Evolutionary conservation across 768 basidiomycete genomes (phyloP).

Genomic region (Bullera alba): DNA sequence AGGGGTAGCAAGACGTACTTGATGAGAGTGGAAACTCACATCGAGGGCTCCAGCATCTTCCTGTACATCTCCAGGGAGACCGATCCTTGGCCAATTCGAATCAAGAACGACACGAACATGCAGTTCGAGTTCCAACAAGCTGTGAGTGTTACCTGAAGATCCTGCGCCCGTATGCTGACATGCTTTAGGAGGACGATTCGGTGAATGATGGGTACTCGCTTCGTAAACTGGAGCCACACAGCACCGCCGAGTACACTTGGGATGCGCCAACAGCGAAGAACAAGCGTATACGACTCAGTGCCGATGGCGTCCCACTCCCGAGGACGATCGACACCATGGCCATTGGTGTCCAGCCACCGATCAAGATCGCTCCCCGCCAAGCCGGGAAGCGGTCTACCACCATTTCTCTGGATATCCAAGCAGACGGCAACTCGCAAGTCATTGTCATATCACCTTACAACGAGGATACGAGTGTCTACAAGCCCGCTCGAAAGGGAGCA

Average conservation of each 20-base stretch:
- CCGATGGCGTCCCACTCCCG: conserved; percentile 54
- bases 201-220: conserved; percentile 51
- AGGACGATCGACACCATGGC: conserved; percentile 85
- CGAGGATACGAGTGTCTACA: conserved; percentile 78
- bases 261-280: conserved; percentile 77
- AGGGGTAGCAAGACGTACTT: conserved; percentile 51
- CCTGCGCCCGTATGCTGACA: conserved; percentile 3
- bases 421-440: conserved; percentile 75
- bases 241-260: conserved; percentile 74
- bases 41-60: conserved; percentile 84
- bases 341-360: conserved; percentile 84
- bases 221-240: conserved; percentile 53
- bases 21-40: conserved; percentile 66
- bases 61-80: conserved; percentile 62
- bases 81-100: conserved; percentile 77
- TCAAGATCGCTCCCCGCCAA: conserved; percentile 50
- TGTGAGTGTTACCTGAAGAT: conserved; percentile 48
- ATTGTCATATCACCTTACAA: conserved; percentile 81
- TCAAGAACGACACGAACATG: conserved; percentile 82
- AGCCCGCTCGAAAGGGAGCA: conserved; percentile 56
- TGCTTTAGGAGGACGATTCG: conserved; percentile 18
- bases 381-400: conserved; percentile 53
- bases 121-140: conserved; percentile 64
- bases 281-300: conserved; percentile 65
- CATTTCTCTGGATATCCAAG: conserved; percentile 86